Conservation (phyloP, 495 filamentous ascomycete genomes). For the Penicillium turbatum region DNA sequence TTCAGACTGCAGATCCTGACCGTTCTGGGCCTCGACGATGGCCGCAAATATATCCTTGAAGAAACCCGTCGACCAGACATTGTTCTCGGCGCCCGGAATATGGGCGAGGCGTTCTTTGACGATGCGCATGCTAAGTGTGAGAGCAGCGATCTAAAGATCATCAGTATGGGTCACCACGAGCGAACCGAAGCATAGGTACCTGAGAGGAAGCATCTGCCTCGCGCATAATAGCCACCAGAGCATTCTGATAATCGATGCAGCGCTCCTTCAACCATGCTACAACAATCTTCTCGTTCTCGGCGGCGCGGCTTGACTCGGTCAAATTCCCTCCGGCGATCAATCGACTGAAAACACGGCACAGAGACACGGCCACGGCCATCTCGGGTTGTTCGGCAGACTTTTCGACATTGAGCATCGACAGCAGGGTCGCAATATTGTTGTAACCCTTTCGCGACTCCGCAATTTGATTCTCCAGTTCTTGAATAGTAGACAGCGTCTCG, state of each 20-base stretch:
- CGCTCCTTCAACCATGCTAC: constrained; percentile 74
- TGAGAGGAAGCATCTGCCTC: constrained; percentile 47
- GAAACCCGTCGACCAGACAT: constrained; percentile 64
- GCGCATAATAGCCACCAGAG: constrained; percentile 51
- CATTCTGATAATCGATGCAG: constrained; percentile 62
- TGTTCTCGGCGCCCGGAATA: constrained; percentile 54
- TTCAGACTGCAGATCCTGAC: constrained; percentile 56
- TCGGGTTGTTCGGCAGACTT: constrained; percentile 40
- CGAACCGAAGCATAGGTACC: constrained; percentile 19
- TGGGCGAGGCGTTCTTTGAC: constrained; percentile 70
- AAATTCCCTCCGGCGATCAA: constrained; percentile 74
- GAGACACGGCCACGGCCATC: constrained; percentile 65
- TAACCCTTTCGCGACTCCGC: constrained; percentile 81
- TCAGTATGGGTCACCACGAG: constrained; percentile 20
- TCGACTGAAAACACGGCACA: constrained; percentile 86
- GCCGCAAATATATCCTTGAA: constrained; percentile 60
- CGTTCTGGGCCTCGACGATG: constrained; percentile 54
- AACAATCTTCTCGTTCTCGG: constrained; percentile 70
- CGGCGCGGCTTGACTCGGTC: constrained; percentile 53
- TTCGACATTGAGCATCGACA: constrained; percentile 54
- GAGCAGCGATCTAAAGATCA: constrained; percentile 48
- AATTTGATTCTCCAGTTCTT: constrained; percentile 70
- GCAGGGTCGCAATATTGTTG: constrained; percentile 80
- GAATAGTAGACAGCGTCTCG: constrained; percentile 54
- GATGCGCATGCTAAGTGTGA: constrained; percentile 78